Evolutionary conservation across 495 filamentous ascomycete genomes (phyloP), one percentile per base, ranked within the genome.

Genomic region (Cladorrhinum samala): DNA sequence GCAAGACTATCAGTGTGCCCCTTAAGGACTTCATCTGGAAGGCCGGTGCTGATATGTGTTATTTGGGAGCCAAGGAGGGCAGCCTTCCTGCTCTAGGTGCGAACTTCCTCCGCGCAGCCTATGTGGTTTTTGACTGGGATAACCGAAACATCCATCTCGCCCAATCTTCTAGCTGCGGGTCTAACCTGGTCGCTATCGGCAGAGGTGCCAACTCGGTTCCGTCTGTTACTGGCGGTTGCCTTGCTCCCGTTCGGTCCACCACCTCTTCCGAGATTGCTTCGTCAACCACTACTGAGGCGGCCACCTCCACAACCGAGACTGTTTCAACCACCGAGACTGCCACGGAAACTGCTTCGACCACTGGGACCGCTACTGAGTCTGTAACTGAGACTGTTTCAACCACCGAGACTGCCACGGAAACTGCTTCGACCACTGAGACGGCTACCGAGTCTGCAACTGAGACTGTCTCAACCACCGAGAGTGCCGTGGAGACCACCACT

Each of bases 51-150:
- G 42, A 44, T 24, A 7, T 52, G 8, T 61, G 60, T 16, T 40
- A 70, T 59, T 74, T 61, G 63, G 71, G 75, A 11, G 86, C 83
- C 3, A 62, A 69, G 20, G 80, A 79, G 56, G 78, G 81, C 40
- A 66, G 78, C 73, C 42, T 64, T 73, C 16, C 71, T 68, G 24
- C 95, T 13, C 75, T 98, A 23, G 93, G 93, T n/a, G 92, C 96
- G 64, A 96, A 92, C 1, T 96, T 96, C 73, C 74, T 98, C 8
- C 83, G 93, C 53, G 86, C 85, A 16, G 89, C 91, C 0, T 98
- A 96, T 60, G 88, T 94, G n/a, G 93, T 97, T 0, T 97, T 92
- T 64, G 92, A 97, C 59, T 74, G 94, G 7, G 77, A 77, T 23
- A 95, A 94, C 69, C 85, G 91, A 63, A 75, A 90, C 68, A 87